A percentile compares a stretch with the other conserved stretches of the same genome.
Conservation (phyloP, 805 yeast species). For the Metschnikowia arizonensis region DNA sequence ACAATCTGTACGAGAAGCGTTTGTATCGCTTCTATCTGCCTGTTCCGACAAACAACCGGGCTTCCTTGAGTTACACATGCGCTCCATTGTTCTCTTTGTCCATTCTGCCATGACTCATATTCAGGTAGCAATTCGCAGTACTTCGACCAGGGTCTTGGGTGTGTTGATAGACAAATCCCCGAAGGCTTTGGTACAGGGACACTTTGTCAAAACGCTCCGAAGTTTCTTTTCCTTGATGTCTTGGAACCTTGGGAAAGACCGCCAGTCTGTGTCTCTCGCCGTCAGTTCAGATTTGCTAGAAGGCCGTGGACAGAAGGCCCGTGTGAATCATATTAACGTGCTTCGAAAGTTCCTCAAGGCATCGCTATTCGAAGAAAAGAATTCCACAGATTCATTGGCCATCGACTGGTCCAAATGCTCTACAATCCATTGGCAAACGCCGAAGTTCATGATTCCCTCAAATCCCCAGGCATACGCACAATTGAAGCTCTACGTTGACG, state of each 20-base stretch:
- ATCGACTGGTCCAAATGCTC: slow-evolving; percentile 16
- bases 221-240: slow-evolving; percentile 67
- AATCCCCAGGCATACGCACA: slow-evolving; percentile 62
- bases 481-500: slow-evolving; percentile 53
- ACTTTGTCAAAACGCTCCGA: slow-evolving; percentile 66
- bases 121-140: slow-evolving; percentile 66
- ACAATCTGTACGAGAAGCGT: slow-evolving; percentile 56
- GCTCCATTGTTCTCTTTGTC: slow-evolving; percentile 63
- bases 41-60: slow-evolving; percentile 50
- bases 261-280: slow-evolving; percentile 33
- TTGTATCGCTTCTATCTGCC: slow-evolving; percentile 44
- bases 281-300: slow-evolving; percentile 31
- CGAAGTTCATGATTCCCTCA: slow-evolving; percentile 46
- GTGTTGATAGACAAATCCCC: slow-evolving; percentile 54
- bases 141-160: slow-evolving; percentile 64
- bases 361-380: slow-evolving; percentile 34
- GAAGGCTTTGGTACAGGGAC: slow-evolving; percentile 52
- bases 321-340: slow-evolving; percentile 39
- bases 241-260: slow-evolving; percentile 55
- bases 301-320: slow-evolving; percentile 34
- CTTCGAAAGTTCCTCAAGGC: slow-evolving; percentile 42
- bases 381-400: slow-evolving; percentile 14
- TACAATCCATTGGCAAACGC: slow-evolving; percentile 45
- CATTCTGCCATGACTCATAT: slow-evolving; percentile 95
- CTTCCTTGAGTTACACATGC: slow-evolving; percentile 56